Evolutionary conservation across 192 early-diverging fungal species (phyloP), one percentile per base, ranked within the genome.

Genomic region (Coemansia sp.): DNA sequence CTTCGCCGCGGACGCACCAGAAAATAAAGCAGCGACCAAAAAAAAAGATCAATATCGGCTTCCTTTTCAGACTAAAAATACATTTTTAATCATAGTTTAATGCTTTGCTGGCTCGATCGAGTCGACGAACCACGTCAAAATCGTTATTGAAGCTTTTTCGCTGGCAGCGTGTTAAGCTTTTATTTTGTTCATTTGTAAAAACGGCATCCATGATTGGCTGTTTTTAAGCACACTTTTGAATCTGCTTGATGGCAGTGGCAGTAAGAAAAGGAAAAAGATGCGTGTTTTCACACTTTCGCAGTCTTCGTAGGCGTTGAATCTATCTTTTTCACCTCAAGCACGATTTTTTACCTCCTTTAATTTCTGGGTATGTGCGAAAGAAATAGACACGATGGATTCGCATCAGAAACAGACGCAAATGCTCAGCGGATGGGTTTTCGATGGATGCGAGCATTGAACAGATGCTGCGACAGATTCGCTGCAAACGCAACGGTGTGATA

Each of bases 1-100:
- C 83, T 88, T 34, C 82, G 87, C 65, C 84, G 83, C 57, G 79
- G 84, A 32, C 78, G 78, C 56, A 72, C 72, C 55, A 84, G 73
- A 62, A 76, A 86, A 64, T 81, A 66, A 59, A 6, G 22, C 22
- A 28, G 22, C 22, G 22, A 28, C 22, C 22, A 28, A 41, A 41
- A 41, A 6, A 41, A 41, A 41, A 28, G 22, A 28, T 28, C 22
- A 28, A 28, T 28, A 41, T 41, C 39, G 39, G 0, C 1, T 41
- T 41, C 0, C 39, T 41, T 41, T 28, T 28, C 22, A 28, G 22
- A 28, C 22, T 28, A 28, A 28, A 28, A 28, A 28, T 28, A 28
- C 22, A 28, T 28, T 28, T 28, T 28, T 1, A 28, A 28, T 28
- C 22, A n/a, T n/a, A n/a, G n/a, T n/a, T n/a, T n/a, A 28, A 28